A percentile compares a stretch with the other conserved stretches of the same genome.
Conservation (phyloP, 768 basidiomycete species). For the Rhodotorula kratochvilovae region DNA sequence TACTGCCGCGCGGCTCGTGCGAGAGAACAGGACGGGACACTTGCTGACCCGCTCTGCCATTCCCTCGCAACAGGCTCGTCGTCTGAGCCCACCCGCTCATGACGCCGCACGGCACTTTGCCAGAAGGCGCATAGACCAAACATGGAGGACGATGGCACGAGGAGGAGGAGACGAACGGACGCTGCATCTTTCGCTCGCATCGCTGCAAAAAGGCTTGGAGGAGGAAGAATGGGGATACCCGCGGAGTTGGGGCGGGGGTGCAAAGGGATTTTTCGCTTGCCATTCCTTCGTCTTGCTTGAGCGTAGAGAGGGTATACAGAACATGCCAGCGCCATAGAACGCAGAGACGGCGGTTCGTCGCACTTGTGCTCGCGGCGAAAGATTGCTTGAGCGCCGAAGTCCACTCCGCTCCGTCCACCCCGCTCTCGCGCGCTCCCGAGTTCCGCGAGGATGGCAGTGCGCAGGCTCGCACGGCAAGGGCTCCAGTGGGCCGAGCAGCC, state of each 20-base stretch:
- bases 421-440: not conserved
- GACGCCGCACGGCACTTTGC: not conserved
- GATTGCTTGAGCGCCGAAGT: not conserved
- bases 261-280: no score
- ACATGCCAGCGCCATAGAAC: no score
- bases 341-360: no score
- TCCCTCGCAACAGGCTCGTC: slow-evolving; percentile 9
- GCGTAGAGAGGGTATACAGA: no score
- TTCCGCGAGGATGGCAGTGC: not conserved
- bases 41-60: not conserved
- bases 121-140: not conserved
- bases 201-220: not conserved
- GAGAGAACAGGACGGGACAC: not conserved
- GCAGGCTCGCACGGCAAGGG: slow-evolving; percentile 22
- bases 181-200: no score
- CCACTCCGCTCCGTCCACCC: not conserved
- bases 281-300: no score
- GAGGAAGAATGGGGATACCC: not conserved
- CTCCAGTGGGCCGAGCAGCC: slow-evolving; percentile 4
- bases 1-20: no score
- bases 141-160: no score
- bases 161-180: not conserved
- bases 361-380: not conserved
- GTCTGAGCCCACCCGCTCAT: not conserved
- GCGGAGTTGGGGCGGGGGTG: no score